A percentile compares a stretch with the other conserved stretches of the same genome.
Conservation (phyloP, 2,329 filamentous ascomycete genomes). For the Lecanicillium sp. region DNA sequence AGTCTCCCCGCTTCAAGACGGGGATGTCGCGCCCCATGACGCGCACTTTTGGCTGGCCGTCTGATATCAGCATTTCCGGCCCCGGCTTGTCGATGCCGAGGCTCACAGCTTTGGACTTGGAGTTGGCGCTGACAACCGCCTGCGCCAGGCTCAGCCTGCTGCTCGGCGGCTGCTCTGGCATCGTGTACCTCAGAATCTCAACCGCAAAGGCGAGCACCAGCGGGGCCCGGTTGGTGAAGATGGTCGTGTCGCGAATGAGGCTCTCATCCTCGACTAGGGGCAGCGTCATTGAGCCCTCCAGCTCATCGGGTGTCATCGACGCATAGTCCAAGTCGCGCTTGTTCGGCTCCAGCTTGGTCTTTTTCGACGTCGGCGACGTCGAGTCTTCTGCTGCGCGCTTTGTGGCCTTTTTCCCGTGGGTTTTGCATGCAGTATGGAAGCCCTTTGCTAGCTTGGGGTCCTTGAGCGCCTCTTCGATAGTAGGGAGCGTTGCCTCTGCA, state of each 20-base stretch:
- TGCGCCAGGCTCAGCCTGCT: slow-evolving; percentile 77
- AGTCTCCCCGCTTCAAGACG: slow-evolving; percentile 72
- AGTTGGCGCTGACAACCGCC: slow-evolving; percentile 76
- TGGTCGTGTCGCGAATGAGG: slow-evolving; percentile 44
- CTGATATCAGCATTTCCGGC: slow-evolving; percentile 64
- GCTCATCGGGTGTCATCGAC: slow-evolving; percentile 43
- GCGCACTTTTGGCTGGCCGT: slow-evolving; percentile 65
- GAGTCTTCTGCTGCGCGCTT: slow-evolving; percentile 21
- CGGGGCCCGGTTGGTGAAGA: slow-evolving; percentile 75
- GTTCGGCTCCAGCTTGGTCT: slow-evolving; percentile 23
- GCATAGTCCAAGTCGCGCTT: slow-evolving; percentile 28
- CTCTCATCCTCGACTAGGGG: slow-evolving; percentile 52
- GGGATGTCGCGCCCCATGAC: slow-evolving; percentile 67
- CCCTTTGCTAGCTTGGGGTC: slow-evolving; percentile 42
- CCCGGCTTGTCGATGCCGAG: slow-evolving; percentile 64
- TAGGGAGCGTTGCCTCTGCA: slow-evolving; percentile 36
- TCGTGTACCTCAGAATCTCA: slow-evolving; percentile 66
- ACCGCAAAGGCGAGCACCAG: slow-evolving; percentile 75
- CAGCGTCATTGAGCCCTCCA: slow-evolving; percentile 55
- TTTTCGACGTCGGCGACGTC: slow-evolving; percentile 18
- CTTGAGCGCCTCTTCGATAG: slow-evolving; percentile 37
- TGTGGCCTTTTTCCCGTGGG: slow-evolving; percentile 34
- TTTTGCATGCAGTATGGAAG: slow-evolving; percentile 47
- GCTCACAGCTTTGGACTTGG: slow-evolving; percentile 65
- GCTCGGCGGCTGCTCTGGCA: slow-evolving; percentile 80